These are phyloP conservation scores for Diplodia mutila DNA, from an alignment of 2,329 filamentous ascomycete species.

Conservation along the genomic window DNA sequence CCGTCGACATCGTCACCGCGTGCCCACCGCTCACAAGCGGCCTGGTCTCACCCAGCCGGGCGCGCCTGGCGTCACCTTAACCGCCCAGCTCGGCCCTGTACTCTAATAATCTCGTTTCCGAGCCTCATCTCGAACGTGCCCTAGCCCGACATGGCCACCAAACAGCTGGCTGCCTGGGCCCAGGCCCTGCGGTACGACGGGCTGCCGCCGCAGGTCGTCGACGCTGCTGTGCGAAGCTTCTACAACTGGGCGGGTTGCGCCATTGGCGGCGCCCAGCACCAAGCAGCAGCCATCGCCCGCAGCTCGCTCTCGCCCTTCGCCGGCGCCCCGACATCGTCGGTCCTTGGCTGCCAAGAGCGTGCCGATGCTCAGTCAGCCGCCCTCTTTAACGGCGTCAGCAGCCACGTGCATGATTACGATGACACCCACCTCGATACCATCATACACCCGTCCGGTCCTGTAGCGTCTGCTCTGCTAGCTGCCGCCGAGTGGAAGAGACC, in stretches of 20 bases:
- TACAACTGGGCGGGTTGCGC: conserved; percentile 61
- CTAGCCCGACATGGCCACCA: conserved; percentile 51
- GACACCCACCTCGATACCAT: conserved; percentile 61
- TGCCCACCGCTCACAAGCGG: background rate
- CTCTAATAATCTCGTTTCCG: conserved; percentile 5
- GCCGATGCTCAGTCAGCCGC: conserved; percentile 56
- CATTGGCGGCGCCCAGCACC: conserved; percentile 55
- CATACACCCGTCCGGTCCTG: conserved; percentile 59
- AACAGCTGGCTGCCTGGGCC: conserved; percentile 55
- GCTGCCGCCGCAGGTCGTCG: conserved; percentile 47
- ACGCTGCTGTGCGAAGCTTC: conserved; percentile 52
- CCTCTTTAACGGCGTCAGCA: conserved; percentile 59
- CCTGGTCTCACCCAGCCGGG: background rate
- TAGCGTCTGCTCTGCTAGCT: conserved; percentile 56
- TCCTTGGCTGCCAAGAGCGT: conserved; percentile 39
- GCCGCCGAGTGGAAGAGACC: conserved; percentile 48
- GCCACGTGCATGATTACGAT: conserved; percentile 61
- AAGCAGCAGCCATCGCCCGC: conserved; percentile 47
- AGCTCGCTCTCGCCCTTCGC: conserved; percentile 45
- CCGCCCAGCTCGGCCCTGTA: background rate
- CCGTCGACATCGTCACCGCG: background rate
- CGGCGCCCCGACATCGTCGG: conserved; percentile 41
- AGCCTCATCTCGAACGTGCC: too few species aligned
- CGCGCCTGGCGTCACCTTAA: conserved; percentile 2
- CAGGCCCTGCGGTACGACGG: conserved; percentile 46